Evolutionary conservation across 2,329 filamentous ascomycete genomes (phyloP), one percentile per base, ranked within the genome.

Genomic region (Colletotrichum sp.): DNA sequence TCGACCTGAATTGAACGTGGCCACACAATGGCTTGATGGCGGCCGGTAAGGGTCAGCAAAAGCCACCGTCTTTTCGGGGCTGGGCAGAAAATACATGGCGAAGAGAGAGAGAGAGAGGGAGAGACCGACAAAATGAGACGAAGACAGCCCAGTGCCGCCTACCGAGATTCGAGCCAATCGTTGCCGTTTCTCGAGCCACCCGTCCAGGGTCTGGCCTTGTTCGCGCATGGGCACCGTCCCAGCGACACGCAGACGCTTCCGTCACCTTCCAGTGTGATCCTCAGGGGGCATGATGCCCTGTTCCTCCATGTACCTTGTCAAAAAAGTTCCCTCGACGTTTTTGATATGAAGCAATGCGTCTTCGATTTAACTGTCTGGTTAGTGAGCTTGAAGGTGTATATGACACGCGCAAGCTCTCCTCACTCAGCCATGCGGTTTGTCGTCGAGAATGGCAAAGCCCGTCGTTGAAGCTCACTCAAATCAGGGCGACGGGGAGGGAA

Each of bases 231-330:
- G 52, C 70, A 65, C 55, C 58, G 65, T 70, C 65, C 64, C 70
- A 69, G 71, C 64, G 70, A 76, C 70, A 66, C 71, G 73, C 73
- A 70, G 34, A 66, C 71, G 48, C 74, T 75, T 66, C 71, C 71
- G 62, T 70, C 60, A 61, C 74, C 65, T 52, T 70, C 65, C 52
- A 75, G 66, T 70, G 55, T 70, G 71, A 60, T 65, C 34, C 70
- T 68, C 73, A 64, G 56, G 64, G 61, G 32, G 21, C 61, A 36
- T 64, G 61, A 36, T 43, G 61, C 61, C 18, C 21, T 16, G n/a
- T 26, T 38, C 32, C 36, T 43, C 61, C 32, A 64, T 64, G 30
- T 36, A 24, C 58, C 58, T 34, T 61, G 30, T 52, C 43, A 6
- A 32, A 61, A 34, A 34, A 66, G 70, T 30, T 56, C 15, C 64